Base-by-base conservation (phyloP, 2,329 filamentous ascomycete species). In the Sphaerulina musiva region DNA sequence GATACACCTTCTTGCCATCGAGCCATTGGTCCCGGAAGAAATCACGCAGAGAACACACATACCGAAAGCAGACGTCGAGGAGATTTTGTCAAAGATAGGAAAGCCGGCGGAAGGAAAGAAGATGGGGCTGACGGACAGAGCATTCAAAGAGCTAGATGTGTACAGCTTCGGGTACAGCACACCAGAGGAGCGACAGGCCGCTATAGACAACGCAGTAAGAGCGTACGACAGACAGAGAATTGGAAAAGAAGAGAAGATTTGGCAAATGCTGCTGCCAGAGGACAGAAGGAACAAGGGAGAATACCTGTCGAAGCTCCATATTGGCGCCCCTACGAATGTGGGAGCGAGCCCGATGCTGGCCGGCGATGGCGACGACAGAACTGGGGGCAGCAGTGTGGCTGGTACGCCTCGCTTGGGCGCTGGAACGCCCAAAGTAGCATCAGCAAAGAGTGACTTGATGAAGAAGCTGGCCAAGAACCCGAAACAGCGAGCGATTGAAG, bases 221-320 rank as follows among this genome's bases (percentile, higher is more conserved):
- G 80, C 82, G 42, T 85, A 81, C 66, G 82, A 85, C 68, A 76
- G 82, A 50, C 74, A 80, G 69, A 75, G 82, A 29, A 70, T 85
- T 14, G 76, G 78, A 6, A 79, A 79, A 59, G 75, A 78, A 38
- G 82, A 85, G 63, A 78, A 78, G 63, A 70, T 81, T 17, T 85
- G 82, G 82, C 81, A 85, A 69, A 74, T 74, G 59, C 71, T 85
- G 55, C 73, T 85, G 52, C 80, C 80, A 6, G 76, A 76, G 62
- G 76, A 80, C 47, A 81, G 85, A 62, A 76, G 82, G 59, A 79
- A 79, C 43, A 82, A 84, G 64, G 82, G 82, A 46, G 83, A 79
- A 58, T 74, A 76, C 39, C 69, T 85, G 32, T 85, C 82, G 41
- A 78, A 77, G 52, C 74, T 84, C 55, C 78, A 82, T 55, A 73